A percentile compares a stretch with the other conserved stretches of the same genome.
These are phyloP conservation scores for Ascochyta clinopodiicola DNA, from an alignment of 2,329 filamentous ascomycete genomes.

Conservation along the genomic window DNA sequence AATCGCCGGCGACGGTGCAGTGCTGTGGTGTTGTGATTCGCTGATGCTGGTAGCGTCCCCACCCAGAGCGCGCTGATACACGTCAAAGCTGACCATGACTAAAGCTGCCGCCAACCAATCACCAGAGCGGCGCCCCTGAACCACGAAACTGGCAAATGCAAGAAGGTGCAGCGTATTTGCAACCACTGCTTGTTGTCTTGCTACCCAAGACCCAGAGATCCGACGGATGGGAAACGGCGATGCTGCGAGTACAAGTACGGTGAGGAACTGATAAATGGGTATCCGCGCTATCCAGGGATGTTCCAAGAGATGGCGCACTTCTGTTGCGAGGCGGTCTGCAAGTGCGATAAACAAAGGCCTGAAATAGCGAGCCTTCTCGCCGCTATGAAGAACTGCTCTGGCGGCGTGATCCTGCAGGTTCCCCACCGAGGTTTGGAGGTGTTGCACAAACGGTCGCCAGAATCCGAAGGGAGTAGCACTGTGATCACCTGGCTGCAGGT, in stretches of 20 bases:
- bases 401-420: conserved; percentile 21
- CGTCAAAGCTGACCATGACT: conserved; percentile 44
- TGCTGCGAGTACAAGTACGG: conserved; percentile 28
- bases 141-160: conserved; percentile 31
- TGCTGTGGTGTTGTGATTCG: conserved; percentile 25
- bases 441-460: conserved; percentile 24
- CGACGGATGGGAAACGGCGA: conserved; percentile 24
- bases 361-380: conserved; percentile 10
- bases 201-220: conserved; percentile 29
- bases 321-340: conserved; percentile 18
- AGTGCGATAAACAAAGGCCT: conserved; percentile 15
- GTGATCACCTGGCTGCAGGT: conserved; percentile 6
- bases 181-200: conserved; percentile 28
- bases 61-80: conserved; percentile 30
- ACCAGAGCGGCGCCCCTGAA: conserved; percentile 24
- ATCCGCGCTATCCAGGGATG: conserved; percentile 25
- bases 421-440: conserved; percentile 17
- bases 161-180: conserved; percentile 31
- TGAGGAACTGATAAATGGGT: conserved; percentile 26
- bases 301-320: conserved; percentile 10
- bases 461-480: conserved; percentile 1
- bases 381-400: conserved; percentile 7
- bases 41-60: conserved; percentile 19
- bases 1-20: conserved; percentile 27
- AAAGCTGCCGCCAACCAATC: conserved; percentile 35